Base-by-base conservation (phyloP, 345 rosid species). In the Gossypium stocksii region DNA sequence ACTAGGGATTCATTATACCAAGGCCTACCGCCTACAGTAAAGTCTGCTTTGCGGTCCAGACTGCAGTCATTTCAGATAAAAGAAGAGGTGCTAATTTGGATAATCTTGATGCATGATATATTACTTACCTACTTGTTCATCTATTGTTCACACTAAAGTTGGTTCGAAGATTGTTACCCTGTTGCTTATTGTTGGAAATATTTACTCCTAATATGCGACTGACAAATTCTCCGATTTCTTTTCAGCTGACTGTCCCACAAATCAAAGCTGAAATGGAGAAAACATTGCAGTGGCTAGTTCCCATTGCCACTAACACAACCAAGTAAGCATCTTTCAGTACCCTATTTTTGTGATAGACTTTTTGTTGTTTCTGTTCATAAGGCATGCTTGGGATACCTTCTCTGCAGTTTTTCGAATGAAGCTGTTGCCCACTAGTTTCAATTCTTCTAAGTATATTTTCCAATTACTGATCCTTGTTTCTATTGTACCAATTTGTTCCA, bases 221-320 rank as follows among this genome's bases (percentile, higher is more conserved):
- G 5, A 16, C 60, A 51, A 19, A 69, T 69, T 69, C 60, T 29
- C 60, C 27, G 52, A 17, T 9, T 70, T 70, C 63, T 69, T 74
- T 85, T 78, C 87, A 93, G 99, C 89, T 90, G 62, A 86, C 92
- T 16, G 86, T 91, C 52, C 75, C 85, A 14, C 93, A 91, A 81
- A 95, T 95, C 78, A 95, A 89, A 86, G 94, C 89, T 14, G 93
- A 95, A 84, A 95, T 95, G 97, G 98, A 93, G 87, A 88, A 90
- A 81, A 93, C 97, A 8, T 82, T 93, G 81, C 97, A 87, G 76
- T 95, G 99, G 98, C 97, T 95, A 68, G 97, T 91, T 79, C 99
- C 94, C 53, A 85, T 95, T 81, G 97, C 99, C 54, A 79, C 89
- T 68, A 91, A 93, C 84, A 95, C 99, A 25, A 93, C 97, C 81